Conservation (phyloP, 2,329 filamentous ascomycete species). For the Sporothrix brasiliensis region DNA sequence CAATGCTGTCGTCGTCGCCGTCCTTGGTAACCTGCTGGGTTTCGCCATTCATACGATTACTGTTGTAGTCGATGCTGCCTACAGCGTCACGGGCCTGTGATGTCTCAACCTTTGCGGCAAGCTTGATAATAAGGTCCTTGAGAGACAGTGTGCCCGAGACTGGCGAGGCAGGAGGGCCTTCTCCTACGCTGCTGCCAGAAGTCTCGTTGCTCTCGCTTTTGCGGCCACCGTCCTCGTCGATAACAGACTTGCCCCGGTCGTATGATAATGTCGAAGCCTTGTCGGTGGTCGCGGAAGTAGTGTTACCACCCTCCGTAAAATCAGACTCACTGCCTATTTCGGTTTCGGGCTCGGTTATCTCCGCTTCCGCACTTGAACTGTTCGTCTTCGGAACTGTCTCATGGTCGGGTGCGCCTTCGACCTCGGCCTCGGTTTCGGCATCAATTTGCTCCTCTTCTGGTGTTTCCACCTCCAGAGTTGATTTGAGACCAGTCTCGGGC, state of each 20-base stretch:
- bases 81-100: conserved; percentile 26
- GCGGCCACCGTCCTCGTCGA: background rate
- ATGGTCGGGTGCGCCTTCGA: conserved; percentile 3
- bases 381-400: background rate
- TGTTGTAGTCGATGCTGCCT: background rate
- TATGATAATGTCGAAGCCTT: conserved; percentile 17
- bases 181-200: background rate
- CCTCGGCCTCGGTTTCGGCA: conserved; percentile 36
- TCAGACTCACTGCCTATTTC: background rate
- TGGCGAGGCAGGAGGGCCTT: conserved; percentile 16
- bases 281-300: conserved; percentile 32
- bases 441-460: conserved; percentile 10
- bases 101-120: conserved; percentile 53
- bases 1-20: conserved; percentile 28
- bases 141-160: conserved; percentile 40
- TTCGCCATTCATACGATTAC: background rate
- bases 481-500: conserved; percentile 28
- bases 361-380: background rate
- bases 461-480: background rate
- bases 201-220: background rate
- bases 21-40: conserved; percentile 34
- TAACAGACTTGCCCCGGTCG: background rate
- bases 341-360: background rate
- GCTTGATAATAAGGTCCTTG: conserved; percentile 56
- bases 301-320: background rate